Evolutionary conservation across 2,329 filamentous ascomycete species (phyloP).

Genomic region (Aspergillus fijiensis): DNA sequence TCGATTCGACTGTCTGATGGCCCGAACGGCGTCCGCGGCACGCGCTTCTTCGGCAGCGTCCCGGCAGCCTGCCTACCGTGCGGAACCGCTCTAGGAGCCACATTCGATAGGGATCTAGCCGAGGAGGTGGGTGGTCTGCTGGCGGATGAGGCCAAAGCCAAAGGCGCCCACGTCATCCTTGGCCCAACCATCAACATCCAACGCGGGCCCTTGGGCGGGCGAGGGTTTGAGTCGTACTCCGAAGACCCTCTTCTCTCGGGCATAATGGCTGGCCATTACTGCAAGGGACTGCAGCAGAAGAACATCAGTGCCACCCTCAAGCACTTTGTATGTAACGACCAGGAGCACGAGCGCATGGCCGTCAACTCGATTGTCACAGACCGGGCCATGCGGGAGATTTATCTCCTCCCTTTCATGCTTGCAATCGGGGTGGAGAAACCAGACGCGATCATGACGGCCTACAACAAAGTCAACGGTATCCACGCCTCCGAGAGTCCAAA

Average conservation of each 20-base stretch:
- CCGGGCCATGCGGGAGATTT: slow-evolving; percentile 63
- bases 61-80: slow-evolving; percentile 76
- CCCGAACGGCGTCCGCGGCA: slow-evolving; percentile 67
- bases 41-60: slow-evolving; percentile 64
- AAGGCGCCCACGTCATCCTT: slow-evolving; percentile 70
- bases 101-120: slow-evolving; percentile 71
- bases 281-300: slow-evolving; percentile 70
- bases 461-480: slow-evolving; percentile 56
- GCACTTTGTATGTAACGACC: slow-evolving; percentile 53
- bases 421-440: slow-evolving; percentile 56
- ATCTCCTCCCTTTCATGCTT: slow-evolving; percentile 63
- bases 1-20: slow-evolving; percentile 67
- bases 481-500: slow-evolving; percentile 43
- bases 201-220: slow-evolving; percentile 73
- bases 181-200: slow-evolving; percentile 81
- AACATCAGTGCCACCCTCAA: slow-evolving; percentile 78
- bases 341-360: slow-evolving; percentile 45
- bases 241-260: slow-evolving; percentile 77
- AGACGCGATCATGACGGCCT: slow-evolving; percentile 59
- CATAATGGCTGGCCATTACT: slow-evolving; percentile 68
- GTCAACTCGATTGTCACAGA: slow-evolving; percentile 46
- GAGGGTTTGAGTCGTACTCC: slow-evolving; percentile 83
- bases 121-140: slow-evolving; percentile 68
- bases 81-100: slow-evolving; percentile 73
- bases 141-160: slow-evolving; percentile 68